phyloP scores from a whole-genome alignment of 176 grass and related monocot genomes.

The Bromus sterilis region DNA sequence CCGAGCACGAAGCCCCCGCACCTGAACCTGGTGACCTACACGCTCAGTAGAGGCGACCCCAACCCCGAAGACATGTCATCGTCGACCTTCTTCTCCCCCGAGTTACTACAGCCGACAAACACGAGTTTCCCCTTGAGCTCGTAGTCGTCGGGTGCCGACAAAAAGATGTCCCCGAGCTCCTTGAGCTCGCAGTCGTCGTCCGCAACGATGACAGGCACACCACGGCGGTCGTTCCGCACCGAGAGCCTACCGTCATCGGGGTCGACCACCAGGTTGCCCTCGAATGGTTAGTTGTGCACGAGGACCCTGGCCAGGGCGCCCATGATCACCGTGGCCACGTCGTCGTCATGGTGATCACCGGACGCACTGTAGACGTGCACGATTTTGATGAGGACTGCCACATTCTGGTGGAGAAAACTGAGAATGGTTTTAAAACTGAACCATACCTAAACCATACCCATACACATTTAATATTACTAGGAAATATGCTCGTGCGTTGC shows the following conservation, averaged over 20 bases:
- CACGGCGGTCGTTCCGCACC: slow-evolving; percentile 31
- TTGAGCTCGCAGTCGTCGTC: slow-evolving; percentile 22
- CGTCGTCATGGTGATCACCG: neutral
- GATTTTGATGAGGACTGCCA: slow-evolving; percentile 52
- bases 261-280: slow-evolving; percentile 27
- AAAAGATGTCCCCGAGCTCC: neutral
- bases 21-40: slow-evolving; percentile 49
- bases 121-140: slow-evolving; percentile 28
- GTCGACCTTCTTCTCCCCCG: neutral
- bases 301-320: slow-evolving; percentile 46
- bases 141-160: slow-evolving; percentile 14
- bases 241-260: slow-evolving; percentile 44
- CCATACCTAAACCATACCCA: no score
- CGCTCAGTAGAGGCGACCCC: slow-evolving; percentile 34
- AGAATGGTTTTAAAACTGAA: no score
- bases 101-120: neutral
- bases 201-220: slow-evolving; percentile 48
- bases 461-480: no score
- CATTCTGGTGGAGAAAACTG: slow-evolving; percentile 57
- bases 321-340: slow-evolving; percentile 12
- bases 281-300: slow-evolving; percentile 40
- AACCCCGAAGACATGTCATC: neutral
- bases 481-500: no score
- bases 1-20: slow-evolving; percentile 48
- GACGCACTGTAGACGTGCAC: slow-evolving; percentile 43